Evolutionary conservation across 352 stramenopile genomes (phyloP), one percentile per base, ranked within the genome.

Genomic region (Phytophthora fragariaefolia): DNA sequence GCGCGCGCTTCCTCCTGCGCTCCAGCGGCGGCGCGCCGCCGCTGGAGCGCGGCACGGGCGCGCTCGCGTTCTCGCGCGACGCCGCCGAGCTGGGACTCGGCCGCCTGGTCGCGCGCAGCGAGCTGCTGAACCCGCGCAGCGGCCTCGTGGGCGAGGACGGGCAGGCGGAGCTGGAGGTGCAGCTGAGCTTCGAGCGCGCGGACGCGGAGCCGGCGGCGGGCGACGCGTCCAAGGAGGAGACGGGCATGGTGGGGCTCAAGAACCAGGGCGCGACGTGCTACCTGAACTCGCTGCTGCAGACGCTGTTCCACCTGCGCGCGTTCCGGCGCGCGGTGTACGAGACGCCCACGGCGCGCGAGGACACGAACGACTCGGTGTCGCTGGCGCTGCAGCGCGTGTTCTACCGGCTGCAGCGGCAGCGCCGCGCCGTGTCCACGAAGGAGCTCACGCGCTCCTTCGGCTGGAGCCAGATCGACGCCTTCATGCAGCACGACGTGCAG

Each of bases 401-500:
- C 71, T 95, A 95, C 59, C 71, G 89, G 0, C 58, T 96, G 28
- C 83, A 96, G 67, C 77, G 74, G 17, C 74, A 93, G 51, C 58
- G 45, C 2, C 92, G 90, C 27, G 84, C 88, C 1, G 93, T 98
- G 55, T 93, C 82, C 20, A 98, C 95, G 0, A 96, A 98, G 58
- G 92, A 97, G 57, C 76, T 98, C 1, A 98, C 95, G 24, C 85
- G 87, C 13, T 93, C 90, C 7, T 98, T 98, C 74, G 93, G 90
- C 0, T 98, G 95, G 95, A 95, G 84, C 36, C 81, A 91, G 36
- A 87, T 93, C 23, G 92, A 98, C 61, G 80, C 92, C 18, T 97
- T 97, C 73, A 95, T 95, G 79, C 93, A 98, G 73, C 95, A 98
- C 62, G 92, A 98, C 57, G 93, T 97, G 4, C 93, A 98, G 65